Evolutionary conservation across 768 basidiomycete species (phyloP).

Genomic region (Pleurotus eryngii): DNA sequence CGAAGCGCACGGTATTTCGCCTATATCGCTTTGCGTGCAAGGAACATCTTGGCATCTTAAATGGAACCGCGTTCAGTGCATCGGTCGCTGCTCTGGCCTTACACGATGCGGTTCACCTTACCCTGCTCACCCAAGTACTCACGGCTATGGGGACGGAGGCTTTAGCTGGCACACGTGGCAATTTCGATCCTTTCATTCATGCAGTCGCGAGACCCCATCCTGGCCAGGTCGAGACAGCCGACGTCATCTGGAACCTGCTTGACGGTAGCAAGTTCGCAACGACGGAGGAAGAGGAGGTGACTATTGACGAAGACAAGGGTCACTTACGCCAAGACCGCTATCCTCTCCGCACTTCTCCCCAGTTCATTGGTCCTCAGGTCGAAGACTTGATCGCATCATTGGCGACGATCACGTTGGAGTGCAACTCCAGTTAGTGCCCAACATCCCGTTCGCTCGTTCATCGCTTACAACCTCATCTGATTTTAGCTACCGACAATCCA

Average conservation of each 20-base stretch:
- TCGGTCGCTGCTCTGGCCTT: slow-evolving; percentile 70
- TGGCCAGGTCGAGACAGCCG: slow-evolving; percentile 68
- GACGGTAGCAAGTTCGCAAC: slow-evolving; percentile 59
- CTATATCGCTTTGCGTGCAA: slow-evolving; percentile 63
- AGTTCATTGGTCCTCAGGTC: slow-evolving; percentile 78
- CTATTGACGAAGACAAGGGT: slow-evolving; percentile 63
- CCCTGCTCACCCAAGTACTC: slow-evolving; percentile 62
- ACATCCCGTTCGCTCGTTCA: slow-evolving; percentile 1
- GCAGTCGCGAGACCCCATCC: slow-evolving; percentile 72
- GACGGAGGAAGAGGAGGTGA: slow-evolving; percentile 60
- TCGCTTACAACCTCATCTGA: not conserved
- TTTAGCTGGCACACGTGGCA: slow-evolving; percentile 60
- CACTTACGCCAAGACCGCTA: slow-evolving; percentile 73
- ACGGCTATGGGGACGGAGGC: slow-evolving; percentile 83
- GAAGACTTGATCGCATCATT: slow-evolving; percentile 69
- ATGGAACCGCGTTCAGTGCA: slow-evolving; percentile 76
- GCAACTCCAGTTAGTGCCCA: slow-evolving; percentile 66
- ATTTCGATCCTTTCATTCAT: slow-evolving; percentile 72
- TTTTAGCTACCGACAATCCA: slow-evolving; percentile 79
- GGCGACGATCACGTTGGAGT: slow-evolving; percentile 60
- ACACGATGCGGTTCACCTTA: slow-evolving; percentile 63
- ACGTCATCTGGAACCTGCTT: slow-evolving; percentile 58
- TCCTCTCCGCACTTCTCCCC: slow-evolving; percentile 65
- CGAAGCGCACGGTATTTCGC: slow-evolving; percentile 48
- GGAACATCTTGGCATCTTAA: slow-evolving; percentile 68